phyloP scores from a whole-genome alignment of 192 early-diverging fungal species.

The Backusella parvicylindrica region DNA sequence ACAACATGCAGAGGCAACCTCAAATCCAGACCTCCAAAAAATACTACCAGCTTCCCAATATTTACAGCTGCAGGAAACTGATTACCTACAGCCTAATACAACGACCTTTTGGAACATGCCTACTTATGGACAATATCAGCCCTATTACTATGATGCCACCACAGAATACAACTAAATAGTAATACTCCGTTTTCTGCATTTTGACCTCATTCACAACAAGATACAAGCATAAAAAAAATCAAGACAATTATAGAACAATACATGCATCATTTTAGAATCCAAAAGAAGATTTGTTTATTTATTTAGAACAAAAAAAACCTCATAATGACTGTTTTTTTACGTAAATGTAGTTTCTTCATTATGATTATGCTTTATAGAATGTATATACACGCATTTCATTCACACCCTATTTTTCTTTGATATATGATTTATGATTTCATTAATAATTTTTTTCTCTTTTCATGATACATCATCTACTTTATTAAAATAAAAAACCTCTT shows the following conservation, averaged over 20 bases:
- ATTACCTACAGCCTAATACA: neutral
- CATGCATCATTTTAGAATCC: neutral
- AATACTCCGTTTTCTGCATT: neutral
- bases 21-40: neutral
- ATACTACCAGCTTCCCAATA: neutral
- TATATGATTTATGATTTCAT: neutral
- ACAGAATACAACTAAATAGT: neutral
- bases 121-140: neutral
- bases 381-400: neutral
- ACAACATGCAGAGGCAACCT: neutral
- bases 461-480: neutral
- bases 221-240: neutral
- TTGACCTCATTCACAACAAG: neutral
- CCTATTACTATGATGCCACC: neutral
- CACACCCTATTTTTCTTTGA: neutral
- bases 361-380: neutral
- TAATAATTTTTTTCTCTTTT: neutral
- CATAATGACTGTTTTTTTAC: neutral
- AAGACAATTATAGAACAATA: neutral
- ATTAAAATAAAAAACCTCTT: neutral
- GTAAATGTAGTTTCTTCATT: neutral
- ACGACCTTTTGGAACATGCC: neutral
- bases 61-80: neutral
- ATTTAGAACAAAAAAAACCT: neutral
- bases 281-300: neutral